Evolutionary conservation across 2,329 filamentous ascomycete genomes (phyloP), one percentile per base, ranked within the genome.

Genomic region (Teratosphaeria nubilosa): DNA sequence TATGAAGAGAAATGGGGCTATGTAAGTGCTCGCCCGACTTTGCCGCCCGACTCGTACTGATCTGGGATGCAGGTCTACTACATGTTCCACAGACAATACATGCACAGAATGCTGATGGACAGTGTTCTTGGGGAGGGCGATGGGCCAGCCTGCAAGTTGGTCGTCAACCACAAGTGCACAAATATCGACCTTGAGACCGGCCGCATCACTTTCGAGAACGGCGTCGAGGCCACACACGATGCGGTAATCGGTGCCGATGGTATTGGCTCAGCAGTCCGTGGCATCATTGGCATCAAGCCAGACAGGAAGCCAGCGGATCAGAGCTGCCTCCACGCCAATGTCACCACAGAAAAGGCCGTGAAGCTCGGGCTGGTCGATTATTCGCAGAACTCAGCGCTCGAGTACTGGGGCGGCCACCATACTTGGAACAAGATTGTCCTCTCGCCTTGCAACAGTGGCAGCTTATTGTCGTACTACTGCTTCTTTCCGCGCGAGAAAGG

Each of bases 321-420:
- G 2, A 82, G 78, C 70, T 88, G 85, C 65, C 74, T 86, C 0
- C 85, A 87, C 68, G 78, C 82, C 60, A 88, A 86, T 66, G 82
- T 88, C 57, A 71, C 71, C 22, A 85, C 84, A 0, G 80, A 82
- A 41, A 78, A 85, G n/a, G 83, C 82, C 0, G 77, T 82, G 31
- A 75, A 76, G 58, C 74, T 82, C 0, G 85, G 85, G 1, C 77
- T 87, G 0, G 77, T 83, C 32, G 82, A 87, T 68, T 87, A 86
- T 71, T 83, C 82, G 0, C 66, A 77, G 34, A 70, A 87, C 72
- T 75, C 70, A 27, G 85, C 84, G 0, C 74, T 88, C 0, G 83
- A 88, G 69, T 88, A 86, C 74, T 88, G 85, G 85, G 86, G 86
- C 27, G 86, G 86, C 1, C 80, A 83, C 56, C 81, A 84, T 57